Percentiles rank a stretch among this genome's conserved stretches.
Conservation (phyloP, 352 stramenopile species). For the Halophytophthora polymorphica region DNA sequence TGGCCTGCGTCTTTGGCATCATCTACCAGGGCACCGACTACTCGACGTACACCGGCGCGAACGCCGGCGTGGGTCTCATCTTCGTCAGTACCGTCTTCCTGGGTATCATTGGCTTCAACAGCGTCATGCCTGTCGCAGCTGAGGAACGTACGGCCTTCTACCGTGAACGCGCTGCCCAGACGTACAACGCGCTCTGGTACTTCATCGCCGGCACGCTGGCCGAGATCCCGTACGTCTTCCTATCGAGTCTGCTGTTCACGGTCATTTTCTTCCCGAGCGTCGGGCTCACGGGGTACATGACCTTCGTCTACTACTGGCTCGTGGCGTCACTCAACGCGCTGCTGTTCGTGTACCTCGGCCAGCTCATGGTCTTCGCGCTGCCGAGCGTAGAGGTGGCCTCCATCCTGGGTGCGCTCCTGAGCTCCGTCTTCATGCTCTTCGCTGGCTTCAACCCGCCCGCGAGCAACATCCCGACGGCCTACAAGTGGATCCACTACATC, state of each 20-base stretch:
- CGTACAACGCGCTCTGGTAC: conserved; percentile 70
- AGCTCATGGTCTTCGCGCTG: conserved; percentile 19
- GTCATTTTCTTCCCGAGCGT: conserved; percentile 30
- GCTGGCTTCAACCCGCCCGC: conserved; percentile 31
- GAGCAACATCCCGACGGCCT: conserved; percentile 18
- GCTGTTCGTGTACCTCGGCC: conserved; percentile 18
- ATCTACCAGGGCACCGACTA: conserved; percentile 43
- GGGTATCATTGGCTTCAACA: conserved; percentile 63
- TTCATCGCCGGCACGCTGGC: conserved; percentile 40
- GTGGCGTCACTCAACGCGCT: conserved; percentile 13
- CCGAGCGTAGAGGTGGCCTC: conserved; percentile 18
- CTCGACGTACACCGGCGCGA: conserved; percentile 25
- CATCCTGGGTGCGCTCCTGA: conserved; percentile 14
- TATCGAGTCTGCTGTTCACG: conserved; percentile 24
- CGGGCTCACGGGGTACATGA: conserved; percentile 26
- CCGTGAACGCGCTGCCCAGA: conserved; percentile 59
- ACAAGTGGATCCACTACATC: conserved; percentile 30
- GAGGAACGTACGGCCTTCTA: conserved; percentile 88
- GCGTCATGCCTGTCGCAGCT: conserved; percentile 62
- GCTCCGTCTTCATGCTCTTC: conserved; percentile 24
- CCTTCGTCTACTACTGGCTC: conserved; percentile 21
- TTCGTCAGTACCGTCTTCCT: conserved; percentile 74
- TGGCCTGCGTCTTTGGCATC: conserved; percentile 56
- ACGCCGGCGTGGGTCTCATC: conserved; percentile 50
- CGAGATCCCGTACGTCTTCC: conserved; percentile 52